A percentile compares a stretch with the other conserved stretches of the same genome.
Evolutionary conservation across 2,329 filamentous ascomycete genomes (phyloP).

Genomic region (Pseudogymnoascus sp.): DNA sequence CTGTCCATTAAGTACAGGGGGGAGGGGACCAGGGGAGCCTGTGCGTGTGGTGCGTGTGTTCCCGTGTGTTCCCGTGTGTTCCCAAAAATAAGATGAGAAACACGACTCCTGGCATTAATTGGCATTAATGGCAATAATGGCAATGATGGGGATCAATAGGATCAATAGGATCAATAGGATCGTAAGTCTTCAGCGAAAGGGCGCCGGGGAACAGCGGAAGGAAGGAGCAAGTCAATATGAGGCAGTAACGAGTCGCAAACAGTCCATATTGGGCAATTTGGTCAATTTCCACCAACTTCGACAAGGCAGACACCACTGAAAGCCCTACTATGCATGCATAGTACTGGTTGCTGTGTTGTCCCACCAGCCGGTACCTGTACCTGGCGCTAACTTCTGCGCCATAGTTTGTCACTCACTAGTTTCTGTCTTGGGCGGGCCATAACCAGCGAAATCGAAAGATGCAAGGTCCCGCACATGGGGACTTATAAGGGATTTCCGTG

Average conservation of each 20-base stretch:
- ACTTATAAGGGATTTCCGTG: background rate
- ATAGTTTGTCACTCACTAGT: background rate
- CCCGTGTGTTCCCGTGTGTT: background rate
- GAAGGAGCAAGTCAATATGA: background rate
- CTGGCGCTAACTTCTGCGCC: background rate
- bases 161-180: background rate
- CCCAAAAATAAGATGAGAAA: background rate
- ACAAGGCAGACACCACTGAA: background rate
- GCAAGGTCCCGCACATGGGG: background rate
- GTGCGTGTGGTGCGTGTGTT: background rate
- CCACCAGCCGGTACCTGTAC: background rate
- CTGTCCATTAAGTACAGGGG: background rate
- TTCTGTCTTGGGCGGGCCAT: background rate
- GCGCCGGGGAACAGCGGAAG: background rate
- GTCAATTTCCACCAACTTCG: background rate
- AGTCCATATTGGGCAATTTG: background rate
- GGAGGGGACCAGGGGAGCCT: background rate
- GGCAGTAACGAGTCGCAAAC: background rate
- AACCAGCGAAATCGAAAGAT: background rate
- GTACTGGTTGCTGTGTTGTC: background rate
- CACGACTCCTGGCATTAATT: background rate
- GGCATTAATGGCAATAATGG: background rate
- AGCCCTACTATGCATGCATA: background rate
- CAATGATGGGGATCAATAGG: background rate
- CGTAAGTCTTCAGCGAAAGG: background rate